A percentile compares a stretch with the other conserved stretches of the same genome.
These are phyloP conservation scores for Fusarium agapanthi DNA, from an alignment of 2,329 filamentous ascomycete species.

Conservation along the genomic window DNA sequence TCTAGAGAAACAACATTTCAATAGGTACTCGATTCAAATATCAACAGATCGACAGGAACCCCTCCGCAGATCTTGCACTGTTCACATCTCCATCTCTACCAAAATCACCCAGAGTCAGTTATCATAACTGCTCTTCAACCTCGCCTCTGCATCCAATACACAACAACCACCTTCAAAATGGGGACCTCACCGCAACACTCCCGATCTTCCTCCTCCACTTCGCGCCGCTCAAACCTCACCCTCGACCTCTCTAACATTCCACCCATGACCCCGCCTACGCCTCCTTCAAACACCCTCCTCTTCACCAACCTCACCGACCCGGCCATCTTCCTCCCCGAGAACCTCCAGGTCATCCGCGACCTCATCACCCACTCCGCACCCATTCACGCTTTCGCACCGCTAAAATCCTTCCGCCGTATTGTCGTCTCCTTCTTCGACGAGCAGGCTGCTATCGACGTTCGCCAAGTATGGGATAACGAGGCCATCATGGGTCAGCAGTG, in stretches of 20 bases:
- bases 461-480: constrained; percentile 78
- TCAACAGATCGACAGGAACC: constrained; percentile 20
- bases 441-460: constrained; percentile 75
- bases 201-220: constrained; percentile 57
- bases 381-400: constrained; percentile 80
- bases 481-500: constrained; percentile 74
- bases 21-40: background rate
- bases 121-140: constrained; percentile 3
- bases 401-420: constrained; percentile 85
- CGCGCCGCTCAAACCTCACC: constrained; percentile 63
- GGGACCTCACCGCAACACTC: constrained; percentile 50
- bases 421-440: constrained; percentile 79
- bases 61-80: constrained; percentile 5
- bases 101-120: constrained; percentile 1
- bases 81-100: background rate
- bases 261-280: constrained; percentile 73
- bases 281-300: constrained; percentile 83
- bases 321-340: constrained; percentile 78
- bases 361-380: constrained; percentile 75
- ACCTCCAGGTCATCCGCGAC: constrained; percentile 76
- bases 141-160: constrained; percentile 5
- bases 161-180: constrained; percentile 42
- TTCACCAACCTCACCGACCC: constrained; percentile 81
- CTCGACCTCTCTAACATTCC: constrained; percentile 80
- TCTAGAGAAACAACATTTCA: background rate